Evolutionary conservation across 2,329 filamentous ascomycete genomes (phyloP), one percentile per base, ranked within the genome.

Genomic region (Pseudogymnoascus sp.): DNA sequence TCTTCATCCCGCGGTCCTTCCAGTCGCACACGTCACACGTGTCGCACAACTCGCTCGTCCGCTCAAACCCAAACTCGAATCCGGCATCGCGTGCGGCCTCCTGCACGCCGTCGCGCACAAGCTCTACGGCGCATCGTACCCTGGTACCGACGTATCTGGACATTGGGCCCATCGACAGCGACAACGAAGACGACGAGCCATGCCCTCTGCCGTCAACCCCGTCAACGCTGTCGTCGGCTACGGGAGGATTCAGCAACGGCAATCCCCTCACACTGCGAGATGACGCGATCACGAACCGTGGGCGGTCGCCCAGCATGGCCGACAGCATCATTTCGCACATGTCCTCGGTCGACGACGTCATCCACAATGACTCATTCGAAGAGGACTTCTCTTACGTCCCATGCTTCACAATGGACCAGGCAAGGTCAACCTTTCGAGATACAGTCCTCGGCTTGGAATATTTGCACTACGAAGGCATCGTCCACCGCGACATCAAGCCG

Each of bases 351-450:
- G 84, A 87, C 70, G 84, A 79, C 70, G 82, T 82, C 67, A 72
- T 76, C 7, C 80, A 79, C 45, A 85, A 89, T 65, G 85, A 88
- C 65, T 80, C 84, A 1, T 86, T 91, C 64, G 88, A 91, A 36
- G 91, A 96, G 68, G 92, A 97, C 72, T 91, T 91, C 74, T 91
- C 89, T 36, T 96, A 94, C 71, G 93, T 97, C 14, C 94, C 94
- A 14, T 92, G 92, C 75, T 90, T 99, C 76, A 96, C 93, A 0
- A 82, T 96, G 36, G 84, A 88, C 25, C 86, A 93, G 72, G 89
- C 92, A 12, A 87, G 92, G 30, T 86, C 85, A 38, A 89, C 91
- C 0, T 97, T 99, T 75, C 84, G 93, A 66, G 94, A 99, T 73
- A 96, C 93, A 0, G 87, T 99, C 2, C 80, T 97, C 38, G 94